These are phyloP conservation scores for Fusarium abutilonis DNA, from an alignment of 2,329 filamentous ascomycete species.

Conservation along the genomic window DNA sequence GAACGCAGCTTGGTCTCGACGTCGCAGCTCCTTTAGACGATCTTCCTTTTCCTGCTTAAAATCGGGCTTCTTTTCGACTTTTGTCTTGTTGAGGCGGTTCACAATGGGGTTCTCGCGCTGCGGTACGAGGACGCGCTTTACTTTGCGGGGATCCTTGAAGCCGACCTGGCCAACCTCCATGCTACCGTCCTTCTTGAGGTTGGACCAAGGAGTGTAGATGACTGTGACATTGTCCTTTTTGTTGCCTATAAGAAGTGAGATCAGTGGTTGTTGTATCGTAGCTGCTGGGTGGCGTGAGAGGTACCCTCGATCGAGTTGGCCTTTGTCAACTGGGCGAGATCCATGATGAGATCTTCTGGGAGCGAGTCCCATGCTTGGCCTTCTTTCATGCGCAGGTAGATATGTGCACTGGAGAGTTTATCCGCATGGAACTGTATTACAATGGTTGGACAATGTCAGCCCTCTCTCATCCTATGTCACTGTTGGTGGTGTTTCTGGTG, in stretches of 20 bases:
- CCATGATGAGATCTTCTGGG: slow-evolving; percentile 76
- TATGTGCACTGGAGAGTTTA: slow-evolving; percentile 95
- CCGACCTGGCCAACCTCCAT: slow-evolving; percentile 96
- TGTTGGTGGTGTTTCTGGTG: neutral
- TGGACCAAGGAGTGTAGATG: slow-evolving; percentile 98
- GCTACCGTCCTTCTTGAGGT: slow-evolving; percentile 92
- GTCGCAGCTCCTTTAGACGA: slow-evolving; percentile 74
- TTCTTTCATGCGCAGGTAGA: slow-evolving; percentile 87
- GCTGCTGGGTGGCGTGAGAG: neutral
- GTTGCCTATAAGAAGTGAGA: slow-evolving; percentile 70
- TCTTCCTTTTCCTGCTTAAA: slow-evolving; percentile 84
- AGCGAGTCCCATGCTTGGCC: slow-evolving; percentile 87
- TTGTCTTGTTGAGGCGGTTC: slow-evolving; percentile 98
- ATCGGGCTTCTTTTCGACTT: slow-evolving; percentile 86
- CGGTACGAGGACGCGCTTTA: slow-evolving; percentile 82
- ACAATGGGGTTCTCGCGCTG: slow-evolving; percentile 88
- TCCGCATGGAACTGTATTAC: slow-evolving; percentile 90
- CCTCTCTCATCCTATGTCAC: neutral
- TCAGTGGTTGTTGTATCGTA: neutral
- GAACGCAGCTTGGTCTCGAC: slow-evolving; percentile 71
- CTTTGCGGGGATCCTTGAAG: slow-evolving; percentile 87
- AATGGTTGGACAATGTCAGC: neutral
- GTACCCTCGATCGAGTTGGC: slow-evolving; percentile 96
- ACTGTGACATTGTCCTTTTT: slow-evolving; percentile 98
- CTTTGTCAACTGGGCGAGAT: slow-evolving; percentile 97